Conservation (phyloP, 2,329 filamentous ascomycete genomes). For the Colletotrichum cordylinicola region DNA sequence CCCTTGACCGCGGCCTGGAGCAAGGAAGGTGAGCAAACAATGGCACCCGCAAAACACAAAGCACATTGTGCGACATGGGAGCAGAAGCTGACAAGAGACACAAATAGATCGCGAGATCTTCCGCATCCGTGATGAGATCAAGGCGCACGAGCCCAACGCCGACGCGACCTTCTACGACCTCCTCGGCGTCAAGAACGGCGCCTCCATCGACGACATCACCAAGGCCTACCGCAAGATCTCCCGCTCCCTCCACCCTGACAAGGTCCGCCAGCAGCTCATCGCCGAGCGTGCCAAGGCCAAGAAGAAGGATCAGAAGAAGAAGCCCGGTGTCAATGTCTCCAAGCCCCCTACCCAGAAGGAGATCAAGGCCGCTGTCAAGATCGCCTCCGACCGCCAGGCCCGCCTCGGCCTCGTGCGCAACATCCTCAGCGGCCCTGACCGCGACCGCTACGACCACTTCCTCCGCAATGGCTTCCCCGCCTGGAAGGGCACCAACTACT, state of each 20-base stretch:
- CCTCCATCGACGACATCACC: conserved; percentile 86
- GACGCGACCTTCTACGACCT: conserved; percentile 95
- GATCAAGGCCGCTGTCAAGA: conserved; percentile 79
- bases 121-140: conserved; percentile 87
- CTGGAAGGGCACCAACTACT: conserved; percentile 98
- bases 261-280: conserved; percentile 84
- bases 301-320: conserved; percentile 54
- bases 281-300: conserved; percentile 67
- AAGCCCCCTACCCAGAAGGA: conserved; percentile 78
- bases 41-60: neutral
- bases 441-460: conserved; percentile 95
- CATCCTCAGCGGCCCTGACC: conserved; percentile 79
- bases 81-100: neutral
- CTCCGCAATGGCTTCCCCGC: conserved; percentile 89
- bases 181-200: conserved; percentile 75
- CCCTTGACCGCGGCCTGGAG: conserved; percentile 78
- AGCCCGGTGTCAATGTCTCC: conserved; percentile 67
- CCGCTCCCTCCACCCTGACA: conserved; percentile 87
- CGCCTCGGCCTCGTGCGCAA: conserved; percentile 84
- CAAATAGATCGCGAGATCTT: conserved; percentile 93
- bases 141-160: conserved; percentile 70
- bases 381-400: conserved; percentile 82
- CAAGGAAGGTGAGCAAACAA: conserved; percentile 72
- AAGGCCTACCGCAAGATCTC: conserved; percentile 94
- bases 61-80: neutral